Conservation (phyloP, 495 filamentous ascomycete species). For the Cryomyces minteri region DNA sequence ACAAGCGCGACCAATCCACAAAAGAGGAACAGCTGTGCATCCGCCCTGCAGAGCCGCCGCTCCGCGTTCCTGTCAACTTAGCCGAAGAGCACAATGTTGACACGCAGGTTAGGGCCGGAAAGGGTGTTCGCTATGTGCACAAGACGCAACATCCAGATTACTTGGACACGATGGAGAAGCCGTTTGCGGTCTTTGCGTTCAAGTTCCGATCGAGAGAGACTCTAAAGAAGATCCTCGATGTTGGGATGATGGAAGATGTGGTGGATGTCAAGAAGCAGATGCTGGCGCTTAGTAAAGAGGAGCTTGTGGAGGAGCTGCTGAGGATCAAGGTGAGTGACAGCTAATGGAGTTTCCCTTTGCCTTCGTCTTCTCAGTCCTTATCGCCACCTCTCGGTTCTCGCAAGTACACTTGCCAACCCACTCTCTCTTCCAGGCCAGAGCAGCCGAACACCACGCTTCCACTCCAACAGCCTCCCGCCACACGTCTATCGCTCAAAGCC, state of each 20-base stretch:
- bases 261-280: conserved; percentile 5
- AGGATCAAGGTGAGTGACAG: background rate
- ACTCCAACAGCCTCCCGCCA: no score
- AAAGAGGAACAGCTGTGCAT: background rate
- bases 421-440: no score
- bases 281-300: background rate
- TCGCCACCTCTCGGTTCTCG: no score
- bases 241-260: conserved; percentile 1
- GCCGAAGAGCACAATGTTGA: conserved; percentile 4
- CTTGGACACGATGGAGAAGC: conserved; percentile 21
- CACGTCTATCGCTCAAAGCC: no score
- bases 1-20: background rate
- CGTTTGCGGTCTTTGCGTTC: conserved; percentile 31
- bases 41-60: conserved; percentile 5
- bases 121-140: conserved; percentile 20
- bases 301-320: background rate
- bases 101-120: conserved; percentile 21
- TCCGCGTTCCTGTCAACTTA: conserved; percentile 2
- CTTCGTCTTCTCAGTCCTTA: no score
- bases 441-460: no score
- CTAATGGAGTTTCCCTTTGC: no score
- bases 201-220: conserved; percentile 21
- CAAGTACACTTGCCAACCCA: no score
- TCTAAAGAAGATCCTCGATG: conserved; percentile 8
- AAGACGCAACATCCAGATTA: conserved; percentile 18